Evolutionary conservation across 202 grass and related monocot species (phyloP).

Genomic region (Saccharum hybrid): DNA sequence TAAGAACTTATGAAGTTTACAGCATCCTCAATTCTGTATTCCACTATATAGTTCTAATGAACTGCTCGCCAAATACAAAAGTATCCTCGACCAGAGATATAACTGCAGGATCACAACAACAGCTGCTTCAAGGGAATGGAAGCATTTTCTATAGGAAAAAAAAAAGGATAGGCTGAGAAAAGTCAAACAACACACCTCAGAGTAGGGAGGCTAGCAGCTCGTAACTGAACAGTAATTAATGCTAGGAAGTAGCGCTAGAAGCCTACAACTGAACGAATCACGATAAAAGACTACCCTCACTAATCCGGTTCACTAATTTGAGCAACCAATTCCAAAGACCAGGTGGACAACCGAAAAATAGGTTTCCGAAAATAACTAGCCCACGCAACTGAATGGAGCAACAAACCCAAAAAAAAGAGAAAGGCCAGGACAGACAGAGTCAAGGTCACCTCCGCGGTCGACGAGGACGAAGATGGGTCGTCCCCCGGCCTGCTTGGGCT

Average conservation of each 20-base stretch:
- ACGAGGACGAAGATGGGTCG: conserved; percentile 68
- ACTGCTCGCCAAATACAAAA: neutral
- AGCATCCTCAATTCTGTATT: neutral
- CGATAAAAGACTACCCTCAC: conserved; percentile 14
- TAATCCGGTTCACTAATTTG: conserved; percentile 25
- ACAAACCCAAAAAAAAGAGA: neutral
- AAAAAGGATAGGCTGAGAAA: neutral
- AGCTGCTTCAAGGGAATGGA: neutral
- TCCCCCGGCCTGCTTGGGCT: conserved; percentile 53
- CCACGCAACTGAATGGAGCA: conserved; percentile 14
- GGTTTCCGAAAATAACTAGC: conserved; percentile 3
- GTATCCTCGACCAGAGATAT: neutral
- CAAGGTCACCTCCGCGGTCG: conserved; percentile 69
- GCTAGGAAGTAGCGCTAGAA: conserved; percentile 4
- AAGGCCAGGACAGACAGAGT: neutral
- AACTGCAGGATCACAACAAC: neutral
- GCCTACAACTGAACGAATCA: neutral
- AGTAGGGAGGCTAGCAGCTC: conserved; percentile 8
- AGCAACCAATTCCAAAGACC: conserved; percentile 14
- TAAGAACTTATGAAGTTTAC: neutral
- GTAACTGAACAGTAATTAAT: conserved; percentile 29
- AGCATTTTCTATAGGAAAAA: neutral
- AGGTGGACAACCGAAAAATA: neutral
- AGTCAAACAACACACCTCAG: neutral
- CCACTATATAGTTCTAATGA: conserved; percentile 11